Base-by-base conservation (phyloP, 2,329 filamentous ascomycete species). In the Ophiocordyceps camponoti-rufipedis region DNA sequence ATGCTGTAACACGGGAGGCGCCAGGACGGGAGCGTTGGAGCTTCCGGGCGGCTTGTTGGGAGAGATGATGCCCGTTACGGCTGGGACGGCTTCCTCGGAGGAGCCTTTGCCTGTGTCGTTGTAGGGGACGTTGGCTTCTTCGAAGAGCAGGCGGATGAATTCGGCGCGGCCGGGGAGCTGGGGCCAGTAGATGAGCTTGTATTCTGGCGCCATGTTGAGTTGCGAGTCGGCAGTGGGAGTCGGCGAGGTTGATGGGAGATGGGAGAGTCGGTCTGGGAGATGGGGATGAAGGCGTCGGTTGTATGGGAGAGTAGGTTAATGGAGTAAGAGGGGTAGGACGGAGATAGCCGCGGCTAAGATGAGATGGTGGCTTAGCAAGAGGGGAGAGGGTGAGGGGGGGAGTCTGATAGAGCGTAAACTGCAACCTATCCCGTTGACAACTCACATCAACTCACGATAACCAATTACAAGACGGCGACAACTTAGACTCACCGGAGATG, bases 181-280 rank as follows among this genome's bases (percentile, higher is more conserved):
- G 16, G 80, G 80, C 74, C 80, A 84, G 70, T 87, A 87, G 56
- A 84, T 67, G 47, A 84, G 71, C 51, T 79, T 67, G 57, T 81
- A 83, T 16, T 38, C 35, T 5, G 35, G 16, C 7, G 35, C 4
- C 35, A 38, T 38, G 14, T 6, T 5, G 23, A 23, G 23, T 23
- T 23, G 23, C 23, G 23, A 23, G 23, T 23, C 23, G 23, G 23
- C 23, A 23, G 5, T 23, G 23, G 23, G 23, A 23, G 23, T 23
- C 23, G 23, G 23, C 4, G 2, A 6, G 35, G 14, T n/a, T 6
- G 35, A 16, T 5, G 5, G 32, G n/a, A 6, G 32, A 6, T 5
- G 9, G 14, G 5, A 38, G 14, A 38, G 35, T n/a, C 5, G 14
- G 5, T 8, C 1, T 6, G 35, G 7, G 2, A 18, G 5, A 10